Evolutionary conservation across 768 basidiomycete genomes (phyloP).

Genomic region (Panaeolus papilionaceus): DNA sequence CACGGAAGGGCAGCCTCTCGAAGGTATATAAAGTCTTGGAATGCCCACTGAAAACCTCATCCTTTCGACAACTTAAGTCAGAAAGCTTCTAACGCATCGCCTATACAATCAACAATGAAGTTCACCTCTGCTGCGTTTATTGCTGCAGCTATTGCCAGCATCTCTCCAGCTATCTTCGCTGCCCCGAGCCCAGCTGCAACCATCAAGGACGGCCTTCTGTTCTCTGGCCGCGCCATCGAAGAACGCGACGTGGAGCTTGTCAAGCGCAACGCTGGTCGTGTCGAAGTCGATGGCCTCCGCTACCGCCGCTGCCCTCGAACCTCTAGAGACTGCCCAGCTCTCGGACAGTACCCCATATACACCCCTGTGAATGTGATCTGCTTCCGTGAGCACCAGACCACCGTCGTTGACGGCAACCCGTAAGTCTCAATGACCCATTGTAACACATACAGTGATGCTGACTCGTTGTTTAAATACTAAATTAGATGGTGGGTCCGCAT

Average conservation of each 20-base stretch:
- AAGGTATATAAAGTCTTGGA: not conserved
- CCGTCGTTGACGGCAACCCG: constrained; percentile 14
- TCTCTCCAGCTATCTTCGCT: constrained; percentile 3
- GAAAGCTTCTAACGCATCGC: not conserved
- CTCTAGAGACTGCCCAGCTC: constrained; percentile 1
- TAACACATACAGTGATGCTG: not conserved
- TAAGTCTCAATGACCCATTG: not conserved
- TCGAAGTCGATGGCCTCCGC: constrained; percentile 18
- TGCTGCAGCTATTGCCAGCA: constrained; percentile 10
- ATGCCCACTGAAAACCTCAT: not conserved
- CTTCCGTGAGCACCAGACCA: constrained; percentile 17
- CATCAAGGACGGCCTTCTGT: not conserved
- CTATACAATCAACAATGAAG: constrained; percentile 12
- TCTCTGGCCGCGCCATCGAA: constrained; percentile 11
- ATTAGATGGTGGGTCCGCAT: constrained; percentile 19
- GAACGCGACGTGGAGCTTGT: constrained; percentile 15
- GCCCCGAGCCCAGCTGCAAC: constrained; percentile 10
- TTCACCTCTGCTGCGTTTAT: constrained; percentile 15
- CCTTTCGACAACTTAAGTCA: not conserved
- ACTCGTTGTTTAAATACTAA: not conserved
- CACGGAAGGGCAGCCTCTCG: not conserved
- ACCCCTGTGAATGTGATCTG: constrained; percentile 16
- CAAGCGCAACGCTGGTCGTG: constrained; percentile 8
- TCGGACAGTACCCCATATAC: constrained; percentile 18
- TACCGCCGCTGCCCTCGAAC: constrained; percentile 20